Evolutionary conservation across 495 filamentous ascomycete genomes (phyloP), one percentile per base, ranked within the genome.

Genomic region (Podospora didyma): DNA sequence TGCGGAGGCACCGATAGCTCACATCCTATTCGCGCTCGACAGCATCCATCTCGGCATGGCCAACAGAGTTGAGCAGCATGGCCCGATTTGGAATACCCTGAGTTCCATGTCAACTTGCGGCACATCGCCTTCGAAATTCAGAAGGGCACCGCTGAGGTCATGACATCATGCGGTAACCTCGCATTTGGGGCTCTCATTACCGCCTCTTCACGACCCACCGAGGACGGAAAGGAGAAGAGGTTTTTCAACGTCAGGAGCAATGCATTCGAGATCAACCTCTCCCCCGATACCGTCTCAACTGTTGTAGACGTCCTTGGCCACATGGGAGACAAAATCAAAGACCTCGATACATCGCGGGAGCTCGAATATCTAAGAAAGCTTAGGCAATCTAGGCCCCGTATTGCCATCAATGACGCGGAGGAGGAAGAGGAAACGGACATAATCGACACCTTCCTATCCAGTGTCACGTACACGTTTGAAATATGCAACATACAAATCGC

Each of bases 251-350:
- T 96, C 55, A 84, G 76, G 56, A 96, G 88, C 58, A 79, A 87
- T 50, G 80, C 74, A 2, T 82, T 95, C n/a, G 80, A 90, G 46
- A 75, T 94, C 54, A 88, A 93, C 59, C 74, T 96, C 2, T 96
- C 85, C 50, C 85, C 90, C 0, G 90, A 96, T 46, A 96, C 94
- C 1, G 87, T 93, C 17, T 89, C 90, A 0, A 85, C 92, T 7
- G 80, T 89, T 11, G 85, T 97, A 19, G 89, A 95, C 65, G 87
- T 97, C 28, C 73, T 94, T 44, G 90, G 87, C 16, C 86, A 97
- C 69, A 81, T 97, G 60, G 89, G 95, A 60, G 85, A 96, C 60
- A 90, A 88, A 60, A 88, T 97, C 65, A 93, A 89, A 66, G 89
- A 88, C 23, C 71, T 99, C 19, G 92, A 97, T 65, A 80, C 97